Conservation (phyloP, 2,329 filamentous ascomycete genomes). For the Ophiognomonia clavigignenti-juglandacearum region DNA sequence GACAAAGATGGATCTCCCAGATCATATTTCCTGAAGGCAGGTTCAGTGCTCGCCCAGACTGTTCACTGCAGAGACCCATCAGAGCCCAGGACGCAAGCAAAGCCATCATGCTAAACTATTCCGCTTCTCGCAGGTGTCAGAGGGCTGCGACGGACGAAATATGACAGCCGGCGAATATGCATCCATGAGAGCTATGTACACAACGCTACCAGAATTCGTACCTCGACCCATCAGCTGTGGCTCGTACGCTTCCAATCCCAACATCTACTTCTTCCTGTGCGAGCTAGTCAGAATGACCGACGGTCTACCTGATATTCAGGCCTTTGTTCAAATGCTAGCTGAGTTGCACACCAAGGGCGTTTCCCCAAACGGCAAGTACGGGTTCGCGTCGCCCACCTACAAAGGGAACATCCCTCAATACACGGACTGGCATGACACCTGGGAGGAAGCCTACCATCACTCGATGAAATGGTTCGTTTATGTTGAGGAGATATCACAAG, state of each 20-base stretch:
- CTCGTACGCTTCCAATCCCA: neutral
- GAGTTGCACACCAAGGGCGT: neutral
- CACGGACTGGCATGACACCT: conserved; percentile 1
- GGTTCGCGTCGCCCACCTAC: neutral
- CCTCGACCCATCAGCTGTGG: neutral
- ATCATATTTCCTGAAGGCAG: conserved; percentile 1
- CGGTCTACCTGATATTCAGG: neutral
- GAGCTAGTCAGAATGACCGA: neutral
- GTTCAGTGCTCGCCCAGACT: neutral
- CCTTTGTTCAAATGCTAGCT: neutral
- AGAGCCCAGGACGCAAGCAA: no score
- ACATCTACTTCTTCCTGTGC: conserved; percentile 2
- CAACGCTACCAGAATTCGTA: no score
- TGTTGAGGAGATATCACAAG: neutral
- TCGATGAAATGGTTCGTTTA: neutral
- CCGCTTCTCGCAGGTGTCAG: neutral
- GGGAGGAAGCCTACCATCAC: neutral
- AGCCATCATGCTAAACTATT: no score
- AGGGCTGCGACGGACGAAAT: neutral
- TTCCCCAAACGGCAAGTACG: neutral
- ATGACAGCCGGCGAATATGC: neutral
- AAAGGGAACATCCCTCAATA: neutral
- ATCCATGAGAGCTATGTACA: neutral
- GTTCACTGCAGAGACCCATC: neutral
- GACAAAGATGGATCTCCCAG: neutral